These are phyloP conservation scores for Phellopilus nigrolimitatus DNA, from an alignment of 1,284 basidiomycete species.

Conservation along the genomic window DNA sequence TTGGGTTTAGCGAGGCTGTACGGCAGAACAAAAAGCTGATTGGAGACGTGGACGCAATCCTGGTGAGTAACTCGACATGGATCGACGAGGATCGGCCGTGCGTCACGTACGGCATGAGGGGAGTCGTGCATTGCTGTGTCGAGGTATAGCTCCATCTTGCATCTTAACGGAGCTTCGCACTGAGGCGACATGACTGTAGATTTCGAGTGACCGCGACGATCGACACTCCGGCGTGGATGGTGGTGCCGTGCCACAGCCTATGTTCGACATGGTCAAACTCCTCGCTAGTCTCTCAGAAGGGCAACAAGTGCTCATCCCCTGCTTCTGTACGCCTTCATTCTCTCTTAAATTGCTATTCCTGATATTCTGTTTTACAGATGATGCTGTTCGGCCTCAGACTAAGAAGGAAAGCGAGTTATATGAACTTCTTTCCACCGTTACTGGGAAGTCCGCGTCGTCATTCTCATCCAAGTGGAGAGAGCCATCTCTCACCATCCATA, in stretches of 20 bases:
- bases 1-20: constrained; percentile 79
- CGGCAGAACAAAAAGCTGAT: constrained; percentile 72
- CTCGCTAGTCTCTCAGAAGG: constrained; percentile 68
- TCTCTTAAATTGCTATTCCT: constrained; percentile 11
- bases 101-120: constrained; percentile 91
- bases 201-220: constrained; percentile 67
- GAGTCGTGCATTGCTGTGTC: constrained; percentile 82
- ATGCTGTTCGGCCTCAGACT: constrained; percentile 64
- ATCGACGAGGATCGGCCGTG: constrained; percentile 93
- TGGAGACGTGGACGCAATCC: constrained; percentile 80
- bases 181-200: constrained; percentile 33
- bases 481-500: constrained; percentile 70
- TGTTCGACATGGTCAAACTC: constrained; percentile 88
- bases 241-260: constrained; percentile 82
- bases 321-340: constrained; percentile 68
- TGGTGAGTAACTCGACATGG: constrained; percentile 96
- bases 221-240: constrained; percentile 92
- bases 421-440: constrained; percentile 60
- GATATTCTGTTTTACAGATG: constrained; percentile 46
- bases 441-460: constrained; percentile 59
- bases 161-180: background rate
- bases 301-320: constrained; percentile 66
- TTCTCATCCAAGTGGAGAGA: constrained; percentile 77
- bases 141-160: constrained; percentile 41
- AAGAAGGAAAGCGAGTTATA: constrained; percentile 66